Evolutionary conservation across 805 yeast genomes (phyloP).

Genomic region (Cephaloascus fragrans): DNA sequence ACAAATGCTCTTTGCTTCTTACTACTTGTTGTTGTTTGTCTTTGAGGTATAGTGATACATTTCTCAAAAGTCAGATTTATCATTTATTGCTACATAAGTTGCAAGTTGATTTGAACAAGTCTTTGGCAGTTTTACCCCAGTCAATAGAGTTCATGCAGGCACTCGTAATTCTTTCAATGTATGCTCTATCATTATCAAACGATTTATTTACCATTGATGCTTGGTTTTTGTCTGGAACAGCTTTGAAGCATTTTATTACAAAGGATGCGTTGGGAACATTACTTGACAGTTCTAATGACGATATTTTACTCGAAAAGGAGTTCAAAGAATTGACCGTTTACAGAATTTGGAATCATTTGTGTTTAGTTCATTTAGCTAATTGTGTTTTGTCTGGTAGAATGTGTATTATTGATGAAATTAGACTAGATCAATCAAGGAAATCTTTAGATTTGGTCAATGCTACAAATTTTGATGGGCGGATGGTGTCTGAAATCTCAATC

Average conservation of each 20-base stretch:
- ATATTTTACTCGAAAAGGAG: conserved; percentile 21
- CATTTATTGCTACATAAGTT: conserved; percentile 34
- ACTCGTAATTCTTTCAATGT: conserved; percentile 53
- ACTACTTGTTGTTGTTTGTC: conserved; percentile 59
- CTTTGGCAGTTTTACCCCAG: conserved; percentile 31
- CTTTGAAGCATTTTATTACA: conserved; percentile 51
- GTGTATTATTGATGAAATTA: conserved; percentile 49
- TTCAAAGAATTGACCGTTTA: conserved; percentile 45
- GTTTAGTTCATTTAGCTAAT: conserved; percentile 56
- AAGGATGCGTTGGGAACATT: conserved; percentile 36
- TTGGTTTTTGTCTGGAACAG: conserved; percentile 61
- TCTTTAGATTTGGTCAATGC: conserved; percentile 48
- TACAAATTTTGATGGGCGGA: conserved; percentile 74
- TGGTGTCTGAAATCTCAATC: conserved; percentile 66
- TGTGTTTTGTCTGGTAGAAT: conserved; percentile 58
- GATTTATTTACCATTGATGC: conserved; percentile 49
- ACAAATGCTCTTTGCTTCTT: conserved; percentile 50
- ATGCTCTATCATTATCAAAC: conserved; percentile 51
- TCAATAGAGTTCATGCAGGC: conserved; percentile 60
- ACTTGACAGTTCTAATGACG: conserved; percentile 7
- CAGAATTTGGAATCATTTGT: conserved; percentile 64
- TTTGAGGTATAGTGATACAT: conserved; percentile 36
- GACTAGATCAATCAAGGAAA: conserved; percentile 49
- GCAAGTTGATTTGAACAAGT: conserved; percentile 35
- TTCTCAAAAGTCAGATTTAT: conserved; percentile 29